These are phyloP conservation scores for Curvularia sp. DNA, from an alignment of 2,329 filamentous ascomycete species.

Conservation along the genomic window DNA sequence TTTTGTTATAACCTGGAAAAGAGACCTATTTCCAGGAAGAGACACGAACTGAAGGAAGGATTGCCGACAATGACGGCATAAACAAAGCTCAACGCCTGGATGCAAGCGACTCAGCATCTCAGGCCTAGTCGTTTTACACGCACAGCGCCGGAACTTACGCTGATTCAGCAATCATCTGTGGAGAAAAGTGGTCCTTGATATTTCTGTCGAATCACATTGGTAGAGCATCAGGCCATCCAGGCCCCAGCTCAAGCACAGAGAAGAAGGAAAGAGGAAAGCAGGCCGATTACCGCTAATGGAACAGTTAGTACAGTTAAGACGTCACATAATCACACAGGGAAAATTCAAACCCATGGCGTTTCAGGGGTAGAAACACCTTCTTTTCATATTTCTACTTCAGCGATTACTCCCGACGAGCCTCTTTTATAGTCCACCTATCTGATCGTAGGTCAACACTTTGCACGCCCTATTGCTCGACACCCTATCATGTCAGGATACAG, in stretches of 20 bases:
- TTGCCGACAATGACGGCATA: background rate
- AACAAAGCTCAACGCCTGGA: background rate
- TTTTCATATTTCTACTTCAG: background rate
- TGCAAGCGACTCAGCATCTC: background rate
- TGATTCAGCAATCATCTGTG: background rate
- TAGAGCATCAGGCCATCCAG: background rate
- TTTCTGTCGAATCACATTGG: background rate
- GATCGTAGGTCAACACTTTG: background rate
- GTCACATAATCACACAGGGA: background rate
- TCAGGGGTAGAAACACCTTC: background rate
- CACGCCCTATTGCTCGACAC: background rate
- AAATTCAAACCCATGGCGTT: background rate
- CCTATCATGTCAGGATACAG: background rate
- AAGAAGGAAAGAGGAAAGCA: background rate
- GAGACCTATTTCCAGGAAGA: background rate
- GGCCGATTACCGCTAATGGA: background rate
- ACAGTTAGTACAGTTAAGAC: background rate
- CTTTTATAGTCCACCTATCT: background rate
- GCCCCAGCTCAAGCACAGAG: background rate
- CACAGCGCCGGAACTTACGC: background rate
- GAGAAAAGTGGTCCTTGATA: background rate
- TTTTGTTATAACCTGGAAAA: background rate
- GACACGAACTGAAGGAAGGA: background rate
- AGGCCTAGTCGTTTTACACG: background rate
- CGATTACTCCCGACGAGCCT: background rate